Base-by-base conservation (phyloP, 2,329 filamentous ascomycete genomes). In the Graphium sp. region DNA sequence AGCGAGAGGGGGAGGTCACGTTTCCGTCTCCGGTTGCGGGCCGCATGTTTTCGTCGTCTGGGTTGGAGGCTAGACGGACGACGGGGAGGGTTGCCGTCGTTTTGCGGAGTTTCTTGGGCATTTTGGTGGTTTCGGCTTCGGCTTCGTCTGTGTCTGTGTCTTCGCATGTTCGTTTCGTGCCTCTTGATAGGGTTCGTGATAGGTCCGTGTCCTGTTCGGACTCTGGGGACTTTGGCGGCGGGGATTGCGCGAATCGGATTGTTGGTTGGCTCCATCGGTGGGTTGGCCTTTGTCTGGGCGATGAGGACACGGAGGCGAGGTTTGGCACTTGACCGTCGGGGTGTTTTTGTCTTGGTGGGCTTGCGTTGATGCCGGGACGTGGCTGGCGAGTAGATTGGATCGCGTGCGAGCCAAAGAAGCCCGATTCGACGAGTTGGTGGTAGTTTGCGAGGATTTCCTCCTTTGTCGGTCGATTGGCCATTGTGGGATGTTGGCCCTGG, bases 391-490 rank as follows among this genome's bases (percentile, higher is more conserved):
- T 66, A 5, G 64, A 67, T 34, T 64, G 60, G 35, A 70, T 70
- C 29, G 66, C 65, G 35, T 69, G 65, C 15, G 60, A 52, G 26
- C 59, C 53, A 43, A 72, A 72, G 56, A 72, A 72, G 34, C 66
- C 66, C 5, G 57, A 57, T 3, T 62, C 58, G 38, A 71, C 54
- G 32, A 72, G 55, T 37, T 63, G 49, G 37, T 67, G 60, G 44
- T 72, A 72, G 41, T 54, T 69, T 34, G 60, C 56, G 41, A 67
- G 38, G 30, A 71, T 56, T 32, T 71, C 63, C 29, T 72, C 66
- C 37, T 41, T 42, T 5, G 34, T 34, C 11, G 35, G 35, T 8
- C 34, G 34, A 15, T 15, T 23, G 3, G 20, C 25, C 29, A 32
- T 22, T 17, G 29, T 20, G 11, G 28, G 7, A 8, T 28, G 22